phyloP scores from a whole-genome alignment of 495 filamentous ascomycete genomes.

The Parathielavia appendiculata region DNA sequence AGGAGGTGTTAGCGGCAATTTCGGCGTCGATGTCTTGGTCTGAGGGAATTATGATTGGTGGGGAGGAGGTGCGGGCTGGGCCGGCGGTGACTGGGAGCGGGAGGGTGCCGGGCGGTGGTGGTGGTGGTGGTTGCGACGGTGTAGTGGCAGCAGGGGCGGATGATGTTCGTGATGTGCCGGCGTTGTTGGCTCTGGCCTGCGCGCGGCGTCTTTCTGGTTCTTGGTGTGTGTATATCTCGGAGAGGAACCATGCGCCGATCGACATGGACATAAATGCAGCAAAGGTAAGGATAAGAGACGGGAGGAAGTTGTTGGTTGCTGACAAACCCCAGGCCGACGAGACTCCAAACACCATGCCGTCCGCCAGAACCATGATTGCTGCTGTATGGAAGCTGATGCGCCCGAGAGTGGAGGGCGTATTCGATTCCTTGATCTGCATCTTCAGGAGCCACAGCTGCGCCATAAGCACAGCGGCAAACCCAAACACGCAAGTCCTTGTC shows the following conservation, averaged over 20 bases:
- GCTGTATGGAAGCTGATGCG: constrained; percentile 87
- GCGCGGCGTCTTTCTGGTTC: constrained; percentile 56
- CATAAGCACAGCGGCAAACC: constrained; percentile 58
- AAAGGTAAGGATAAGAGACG: constrained; percentile 69
- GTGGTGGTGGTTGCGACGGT: constrained; percentile 19
- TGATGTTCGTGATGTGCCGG: constrained; percentile 33
- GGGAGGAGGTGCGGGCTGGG: constrained; percentile 30
- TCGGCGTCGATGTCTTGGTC: constrained; percentile 72
- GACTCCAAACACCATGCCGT: constrained; percentile 60
- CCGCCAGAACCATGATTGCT: constrained; percentile 78
- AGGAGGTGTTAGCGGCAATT: constrained; percentile 42
- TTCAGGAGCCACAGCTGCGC: constrained; percentile 71
- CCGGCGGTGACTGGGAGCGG: constrained; percentile 60
- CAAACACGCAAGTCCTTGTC: constrained; percentile 61
- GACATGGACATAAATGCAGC: constrained; percentile 58
- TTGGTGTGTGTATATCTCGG: constrained; percentile 83
- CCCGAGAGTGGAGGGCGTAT: constrained; percentile 88
- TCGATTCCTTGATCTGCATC: constrained; percentile 83
- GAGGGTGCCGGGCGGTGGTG: constrained; percentile 44
- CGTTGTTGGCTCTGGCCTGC: constrained; percentile 28
- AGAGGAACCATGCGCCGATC: constrained; percentile 76
- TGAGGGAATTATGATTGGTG: constrained; percentile 72
- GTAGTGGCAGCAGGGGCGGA: constrained; percentile 19
- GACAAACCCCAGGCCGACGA: constrained; percentile 61
- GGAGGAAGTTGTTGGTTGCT: constrained; percentile 58